Conservation (phyloP, 768 basidiomycete genomes). For the Podaxis sp. region DNA sequence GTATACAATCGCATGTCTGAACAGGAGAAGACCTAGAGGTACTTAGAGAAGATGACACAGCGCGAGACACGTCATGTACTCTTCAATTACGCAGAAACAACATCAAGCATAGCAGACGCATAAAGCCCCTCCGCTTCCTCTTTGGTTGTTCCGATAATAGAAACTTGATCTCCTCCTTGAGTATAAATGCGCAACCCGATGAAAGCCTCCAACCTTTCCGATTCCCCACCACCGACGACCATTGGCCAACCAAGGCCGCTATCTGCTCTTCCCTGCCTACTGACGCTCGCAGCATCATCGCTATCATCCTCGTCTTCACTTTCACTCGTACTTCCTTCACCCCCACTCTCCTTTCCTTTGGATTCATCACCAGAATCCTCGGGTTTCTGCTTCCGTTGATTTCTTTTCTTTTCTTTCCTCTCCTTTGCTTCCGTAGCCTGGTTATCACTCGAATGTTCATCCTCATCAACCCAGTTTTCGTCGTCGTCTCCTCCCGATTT, state of each 20-base stretch:
- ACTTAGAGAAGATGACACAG: no score
- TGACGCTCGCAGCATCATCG: background rate
- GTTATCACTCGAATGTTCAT: background rate
- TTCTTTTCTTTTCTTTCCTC: background rate
- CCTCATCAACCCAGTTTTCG: background rate
- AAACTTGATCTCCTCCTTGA: conserved; percentile 3
- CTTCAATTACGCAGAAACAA: background rate
- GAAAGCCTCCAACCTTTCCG: background rate
- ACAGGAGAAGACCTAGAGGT: no score
- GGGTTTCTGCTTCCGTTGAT: background rate
- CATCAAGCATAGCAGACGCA: background rate
- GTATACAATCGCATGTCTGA: no score
- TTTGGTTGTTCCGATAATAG: conserved; percentile 7
- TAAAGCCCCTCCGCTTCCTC: background rate
- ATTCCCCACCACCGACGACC: background rate
- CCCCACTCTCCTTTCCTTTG: background rate
- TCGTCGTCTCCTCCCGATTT: background rate
- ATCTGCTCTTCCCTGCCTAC: background rate
- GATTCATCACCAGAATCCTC: background rate
- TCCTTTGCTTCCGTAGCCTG: background rate
- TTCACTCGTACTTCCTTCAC: background rate
- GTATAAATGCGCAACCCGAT: conserved; percentile 11
- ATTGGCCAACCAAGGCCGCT: background rate
- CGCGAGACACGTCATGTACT: background rate
- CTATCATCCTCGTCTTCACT: background rate